Base-by-base conservation (phyloP, 108 stramenopile species). In the Nitzschia sp. region DNA sequence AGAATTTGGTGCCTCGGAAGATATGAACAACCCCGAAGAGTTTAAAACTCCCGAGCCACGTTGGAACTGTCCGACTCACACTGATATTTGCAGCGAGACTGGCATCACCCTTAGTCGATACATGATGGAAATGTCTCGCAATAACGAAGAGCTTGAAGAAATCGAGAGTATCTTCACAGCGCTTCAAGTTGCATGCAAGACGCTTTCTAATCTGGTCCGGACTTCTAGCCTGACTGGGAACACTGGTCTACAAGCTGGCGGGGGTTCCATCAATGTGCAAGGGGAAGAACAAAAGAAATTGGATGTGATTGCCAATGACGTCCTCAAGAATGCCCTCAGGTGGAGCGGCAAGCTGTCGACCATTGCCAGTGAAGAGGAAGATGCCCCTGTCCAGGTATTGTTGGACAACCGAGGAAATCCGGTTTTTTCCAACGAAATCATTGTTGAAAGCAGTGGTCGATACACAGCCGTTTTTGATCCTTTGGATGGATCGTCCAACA, bases 391-490 rank as follows among this genome's bases (percentile, higher is more conserved):
- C 4, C 62, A 54, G n/a, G 46, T 77, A 26, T 19, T 58, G 34
- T 5, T 3, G 26, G 33, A 46, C 19, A 67, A 57, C 15, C 25
- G 18, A 31, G 70, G 68, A 54, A 30, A 69, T 59, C 29, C 47
- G 11, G 45, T 72, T 1, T 63, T 27, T 18, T 70, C 75, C 45
- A 60, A 36, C 68, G 45, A 72, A 4, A 66, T 78, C 65, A 13
- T 71, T 8, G 48, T 76, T 47, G 71, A 81, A 68, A 57, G 34
- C 11, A 56, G 45, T 27, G 60, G 59, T 26, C 48, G 54, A 54
- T 88, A 87, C 73, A 78, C 84, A 3, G 95, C 93, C 13, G 89
- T 88, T 38, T 98, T 98, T 75, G 97, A 98, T 70, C 97, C 97
- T 18, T 79, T 98, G 32, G 97, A 98, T 77, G 97, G 97, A 2